These are phyloP conservation scores for Alternaria alternata DNA, from an alignment of 2,329 filamentous ascomycete genomes.

Conservation along the genomic window DNA sequence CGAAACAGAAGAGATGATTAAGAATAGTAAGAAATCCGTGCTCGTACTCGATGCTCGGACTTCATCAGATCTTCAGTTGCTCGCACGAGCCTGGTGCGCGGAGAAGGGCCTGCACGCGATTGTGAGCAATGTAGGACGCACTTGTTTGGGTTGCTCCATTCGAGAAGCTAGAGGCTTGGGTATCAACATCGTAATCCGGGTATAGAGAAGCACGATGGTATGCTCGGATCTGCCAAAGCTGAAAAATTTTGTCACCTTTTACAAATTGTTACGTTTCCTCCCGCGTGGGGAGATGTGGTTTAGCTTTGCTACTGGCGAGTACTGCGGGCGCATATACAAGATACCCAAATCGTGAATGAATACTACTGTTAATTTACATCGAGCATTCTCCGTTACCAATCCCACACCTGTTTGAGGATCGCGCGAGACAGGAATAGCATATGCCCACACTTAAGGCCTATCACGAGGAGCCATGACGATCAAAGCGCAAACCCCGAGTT, in stretches of 20 bases:
- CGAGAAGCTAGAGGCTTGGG: conserved; percentile 76
- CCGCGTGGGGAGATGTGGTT: background rate
- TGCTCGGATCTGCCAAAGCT: background rate
- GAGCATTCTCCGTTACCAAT: background rate
- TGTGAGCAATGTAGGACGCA: conserved; percentile 71
- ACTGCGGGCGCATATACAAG: conserved; percentile 17
- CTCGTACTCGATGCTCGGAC: conserved; percentile 61
- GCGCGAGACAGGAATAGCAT: background rate
- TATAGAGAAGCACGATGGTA: conserved; percentile 27
- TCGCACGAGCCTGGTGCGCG: conserved; percentile 76
- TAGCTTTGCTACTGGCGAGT: conserved; percentile 1
- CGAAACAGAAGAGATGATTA: conserved; percentile 14
- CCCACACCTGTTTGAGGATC: background rate
- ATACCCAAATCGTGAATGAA: conserved; percentile 21
- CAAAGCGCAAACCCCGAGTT: background rate
- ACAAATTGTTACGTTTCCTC: conserved; percentile 1
- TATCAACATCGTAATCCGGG: conserved; percentile 69
- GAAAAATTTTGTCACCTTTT: background rate
- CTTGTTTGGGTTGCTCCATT: conserved; percentile 77
- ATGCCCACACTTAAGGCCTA: background rate
- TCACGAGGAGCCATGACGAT: background rate
- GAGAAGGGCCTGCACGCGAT: conserved; percentile 78
- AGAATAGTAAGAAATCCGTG: conserved; percentile 40
- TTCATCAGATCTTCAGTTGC: conserved; percentile 71
- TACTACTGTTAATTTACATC: background rate